These are phyloP conservation scores for Sutorius australiensis DNA, from an alignment of 768 basidiomycete genomes.

Conservation along the genomic window DNA sequence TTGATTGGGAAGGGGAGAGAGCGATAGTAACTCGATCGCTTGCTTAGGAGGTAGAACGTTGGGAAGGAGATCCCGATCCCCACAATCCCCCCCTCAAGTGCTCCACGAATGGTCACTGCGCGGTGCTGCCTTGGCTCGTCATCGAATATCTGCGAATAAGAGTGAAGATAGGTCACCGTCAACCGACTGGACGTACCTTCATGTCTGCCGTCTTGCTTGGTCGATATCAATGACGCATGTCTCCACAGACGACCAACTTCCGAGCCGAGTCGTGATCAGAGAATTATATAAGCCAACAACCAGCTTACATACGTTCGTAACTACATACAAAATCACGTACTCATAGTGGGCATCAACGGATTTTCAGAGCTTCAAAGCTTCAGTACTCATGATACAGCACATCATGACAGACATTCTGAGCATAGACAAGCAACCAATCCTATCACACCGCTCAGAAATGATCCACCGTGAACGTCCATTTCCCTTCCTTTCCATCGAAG, in stretches of 20 bases:
- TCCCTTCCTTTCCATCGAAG: constrained; percentile 77
- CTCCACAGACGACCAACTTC: not conserved
- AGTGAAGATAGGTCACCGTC: not conserved
- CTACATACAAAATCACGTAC: constrained; percentile 17
- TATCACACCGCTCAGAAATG: constrained; percentile 63
- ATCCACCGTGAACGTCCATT: constrained; percentile 92
- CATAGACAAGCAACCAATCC: not conserved
- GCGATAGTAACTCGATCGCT: constrained; percentile 55
- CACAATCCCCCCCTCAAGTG: constrained; percentile 54
- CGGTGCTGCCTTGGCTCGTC: constrained; percentile 52
- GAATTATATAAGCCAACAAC: constrained; percentile 9
- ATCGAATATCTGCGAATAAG: constrained; percentile 12
- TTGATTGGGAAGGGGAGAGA: constrained; percentile 64
- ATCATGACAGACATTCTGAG: not conserved
- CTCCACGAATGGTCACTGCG: constrained; percentile 56
- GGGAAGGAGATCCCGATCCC: constrained; percentile 50
- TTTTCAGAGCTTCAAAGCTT: not conserved
- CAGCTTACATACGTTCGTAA: constrained; percentile 3
- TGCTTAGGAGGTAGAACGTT: constrained; percentile 52
- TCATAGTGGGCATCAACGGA: not conserved
- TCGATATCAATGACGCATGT: not conserved
- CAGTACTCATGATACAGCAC: constrained; percentile 11
- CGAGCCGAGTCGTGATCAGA: constrained; percentile 1
- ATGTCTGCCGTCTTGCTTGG: constrained; percentile 2
- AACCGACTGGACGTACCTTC: constrained; percentile 9